phyloP scores from a whole-genome alignment of 176 grass and related monocot species.

The Ensete ventricosum region DNA sequence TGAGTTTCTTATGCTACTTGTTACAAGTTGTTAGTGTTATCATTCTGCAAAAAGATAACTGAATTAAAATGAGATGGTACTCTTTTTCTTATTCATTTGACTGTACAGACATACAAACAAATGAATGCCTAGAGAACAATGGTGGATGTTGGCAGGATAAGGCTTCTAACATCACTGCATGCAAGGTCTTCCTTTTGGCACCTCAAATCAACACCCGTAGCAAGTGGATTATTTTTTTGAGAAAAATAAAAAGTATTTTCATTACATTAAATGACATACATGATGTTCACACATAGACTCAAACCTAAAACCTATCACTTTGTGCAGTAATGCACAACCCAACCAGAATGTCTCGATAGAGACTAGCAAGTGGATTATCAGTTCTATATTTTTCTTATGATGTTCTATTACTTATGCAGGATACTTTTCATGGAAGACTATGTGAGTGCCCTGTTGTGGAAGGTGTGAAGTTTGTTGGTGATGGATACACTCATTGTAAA shows the following conservation, averaged over 20 bases:
- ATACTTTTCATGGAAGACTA: constrained; percentile 86
- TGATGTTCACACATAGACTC: no score
- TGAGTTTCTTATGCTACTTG: background rate
- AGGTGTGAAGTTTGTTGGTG: constrained; percentile 78
- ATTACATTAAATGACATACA: background rate
- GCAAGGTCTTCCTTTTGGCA: constrained; percentile 50
- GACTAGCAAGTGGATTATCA: background rate
- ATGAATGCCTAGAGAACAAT: constrained; percentile 95
- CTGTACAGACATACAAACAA: constrained; percentile 76
- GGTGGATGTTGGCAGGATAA: constrained; percentile 94
- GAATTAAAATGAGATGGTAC: background rate
- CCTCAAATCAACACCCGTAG: constrained; percentile 3
- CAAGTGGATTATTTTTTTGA: no score
- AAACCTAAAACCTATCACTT: no score
- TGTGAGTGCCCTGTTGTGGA: constrained; percentile 69
- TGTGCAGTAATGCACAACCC: no score
- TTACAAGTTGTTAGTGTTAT: background rate
- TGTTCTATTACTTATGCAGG: constrained; percentile 29
- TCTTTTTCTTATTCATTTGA: background rate
- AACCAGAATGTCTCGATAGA: no score
- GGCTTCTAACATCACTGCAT: constrained; percentile 74
- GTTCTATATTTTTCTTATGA: background rate
- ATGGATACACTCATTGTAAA: constrained; percentile 91
- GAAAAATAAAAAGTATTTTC: background rate
- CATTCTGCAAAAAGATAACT: background rate